Conservation (phyloP, 495 filamentous ascomycete species). For the Jackrogersella minutella region DNA sequence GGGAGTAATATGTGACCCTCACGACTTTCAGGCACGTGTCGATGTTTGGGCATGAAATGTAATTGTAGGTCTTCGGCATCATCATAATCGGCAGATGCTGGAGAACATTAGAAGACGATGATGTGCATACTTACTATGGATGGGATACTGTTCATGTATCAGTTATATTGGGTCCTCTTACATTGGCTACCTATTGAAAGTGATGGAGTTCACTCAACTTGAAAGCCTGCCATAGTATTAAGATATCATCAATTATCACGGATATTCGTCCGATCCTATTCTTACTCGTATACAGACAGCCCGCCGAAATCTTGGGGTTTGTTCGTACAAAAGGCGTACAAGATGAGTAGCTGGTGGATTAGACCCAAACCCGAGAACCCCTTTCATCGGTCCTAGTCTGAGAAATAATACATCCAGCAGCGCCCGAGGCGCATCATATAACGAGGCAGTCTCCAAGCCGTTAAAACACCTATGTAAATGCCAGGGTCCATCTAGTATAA, state of each 20-base stretch:
- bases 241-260: background rate
- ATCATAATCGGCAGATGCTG: too few species aligned
- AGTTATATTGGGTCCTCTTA: background rate
- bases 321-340: constrained; percentile 19
- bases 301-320: background rate
- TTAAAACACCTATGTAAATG: constrained; percentile 48
- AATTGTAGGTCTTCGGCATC: background rate
- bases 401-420: constrained; percentile 35
- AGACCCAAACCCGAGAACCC: constrained; percentile 10
- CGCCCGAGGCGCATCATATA: constrained; percentile 9
- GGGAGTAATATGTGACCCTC: constrained; percentile 1
- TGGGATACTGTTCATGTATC: background rate
- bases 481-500: constrained; percentile 32
- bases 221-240: too few species aligned
- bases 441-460: constrained; percentile 31
- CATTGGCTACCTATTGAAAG: background rate
- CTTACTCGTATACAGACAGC: background rate
- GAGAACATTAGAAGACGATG: background rate
- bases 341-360: background rate
- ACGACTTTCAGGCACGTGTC: constrained; percentile 7
- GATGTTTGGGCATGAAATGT: background rate
- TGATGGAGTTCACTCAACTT: background rate
- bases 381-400: constrained; percentile 5
- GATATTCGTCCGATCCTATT: background rate
- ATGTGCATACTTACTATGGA: background rate